Conservation (phyloP, 345 rosid genomes). For the Syzygium jambos region DNA sequence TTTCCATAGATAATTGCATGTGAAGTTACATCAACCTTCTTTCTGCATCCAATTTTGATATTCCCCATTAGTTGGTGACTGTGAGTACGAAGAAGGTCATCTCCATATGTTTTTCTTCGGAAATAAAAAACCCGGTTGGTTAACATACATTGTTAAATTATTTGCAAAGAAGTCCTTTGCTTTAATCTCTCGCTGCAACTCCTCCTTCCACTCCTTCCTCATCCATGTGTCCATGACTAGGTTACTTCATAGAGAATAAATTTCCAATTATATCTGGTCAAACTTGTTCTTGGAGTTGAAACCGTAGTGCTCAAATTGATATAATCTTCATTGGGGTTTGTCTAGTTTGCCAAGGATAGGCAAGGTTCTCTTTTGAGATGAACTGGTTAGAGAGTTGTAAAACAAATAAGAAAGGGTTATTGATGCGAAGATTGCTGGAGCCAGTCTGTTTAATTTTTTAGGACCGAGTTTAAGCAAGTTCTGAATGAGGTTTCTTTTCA, state of each 20-base stretch:
- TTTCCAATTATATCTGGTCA: background rate
- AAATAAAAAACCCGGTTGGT: background rate
- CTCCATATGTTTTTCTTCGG: background rate
- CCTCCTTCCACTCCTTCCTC: background rate
- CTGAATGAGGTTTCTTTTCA: slow-evolving; percentile 15
- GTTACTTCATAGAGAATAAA: background rate
- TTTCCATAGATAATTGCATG: background rate
- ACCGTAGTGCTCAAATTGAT: background rate
- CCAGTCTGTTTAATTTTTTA: background rate
- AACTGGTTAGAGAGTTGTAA: background rate
- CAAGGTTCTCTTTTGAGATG: background rate
- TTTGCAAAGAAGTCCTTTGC: background rate
- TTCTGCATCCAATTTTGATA: background rate
- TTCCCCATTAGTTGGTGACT: background rate
- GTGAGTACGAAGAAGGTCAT: background rate
- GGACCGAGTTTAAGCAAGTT: background rate
- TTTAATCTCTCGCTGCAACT: background rate
- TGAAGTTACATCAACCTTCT: background rate
- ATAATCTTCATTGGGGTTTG: background rate
- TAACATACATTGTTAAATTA: background rate
- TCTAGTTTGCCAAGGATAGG: background rate
- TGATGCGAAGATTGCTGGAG: background rate
- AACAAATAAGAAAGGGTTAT: background rate
- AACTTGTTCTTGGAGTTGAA: background rate
- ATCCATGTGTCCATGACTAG: background rate